Evolutionary conservation across 169 alveolate species (phyloP).

Genomic region (Plasmodium fragile): DNA sequence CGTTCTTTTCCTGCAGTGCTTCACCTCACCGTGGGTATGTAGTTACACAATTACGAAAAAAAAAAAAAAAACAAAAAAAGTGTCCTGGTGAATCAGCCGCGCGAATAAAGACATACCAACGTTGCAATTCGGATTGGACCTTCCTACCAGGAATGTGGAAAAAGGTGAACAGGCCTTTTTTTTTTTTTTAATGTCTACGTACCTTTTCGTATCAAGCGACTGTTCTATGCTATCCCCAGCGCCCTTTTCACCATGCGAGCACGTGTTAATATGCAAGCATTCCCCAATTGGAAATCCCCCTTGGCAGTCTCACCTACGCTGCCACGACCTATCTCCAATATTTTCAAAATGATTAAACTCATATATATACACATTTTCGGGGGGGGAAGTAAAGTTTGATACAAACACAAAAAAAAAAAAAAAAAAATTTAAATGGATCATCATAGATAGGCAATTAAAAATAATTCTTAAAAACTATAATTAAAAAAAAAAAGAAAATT

Average conservation of each 20-base stretch:
- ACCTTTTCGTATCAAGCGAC: background rate
- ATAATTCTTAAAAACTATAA: slow-evolving; percentile 62
- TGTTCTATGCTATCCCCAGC: background rate
- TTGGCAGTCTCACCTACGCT: background rate
- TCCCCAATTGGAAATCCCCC: background rate
- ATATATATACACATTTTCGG: slow-evolving; percentile 11
- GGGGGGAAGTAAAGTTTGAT: background rate
- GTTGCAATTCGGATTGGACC: background rate
- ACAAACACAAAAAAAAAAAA: slow-evolving; percentile 26
- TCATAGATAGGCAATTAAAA: slow-evolving; percentile 27
- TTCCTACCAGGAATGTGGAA: background rate
- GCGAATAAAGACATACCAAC: background rate
- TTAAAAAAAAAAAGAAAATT: slow-evolving; percentile 62
- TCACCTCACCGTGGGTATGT: background rate
- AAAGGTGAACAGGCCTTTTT: background rate
- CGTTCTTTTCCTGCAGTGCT: background rate
- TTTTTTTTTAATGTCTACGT: background rate
- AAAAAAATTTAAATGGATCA: slow-evolving; percentile 22
- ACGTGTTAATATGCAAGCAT: background rate
- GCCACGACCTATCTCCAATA: background rate
- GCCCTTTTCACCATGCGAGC: background rate
- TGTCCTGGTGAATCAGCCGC: background rate
- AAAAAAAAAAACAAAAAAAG: background rate
- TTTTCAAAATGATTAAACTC: background rate
- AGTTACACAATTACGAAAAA: background rate